Base-by-base conservation (phyloP, 208 protist genomes). In the Leptomonas pyrrhocoris region DNA sequence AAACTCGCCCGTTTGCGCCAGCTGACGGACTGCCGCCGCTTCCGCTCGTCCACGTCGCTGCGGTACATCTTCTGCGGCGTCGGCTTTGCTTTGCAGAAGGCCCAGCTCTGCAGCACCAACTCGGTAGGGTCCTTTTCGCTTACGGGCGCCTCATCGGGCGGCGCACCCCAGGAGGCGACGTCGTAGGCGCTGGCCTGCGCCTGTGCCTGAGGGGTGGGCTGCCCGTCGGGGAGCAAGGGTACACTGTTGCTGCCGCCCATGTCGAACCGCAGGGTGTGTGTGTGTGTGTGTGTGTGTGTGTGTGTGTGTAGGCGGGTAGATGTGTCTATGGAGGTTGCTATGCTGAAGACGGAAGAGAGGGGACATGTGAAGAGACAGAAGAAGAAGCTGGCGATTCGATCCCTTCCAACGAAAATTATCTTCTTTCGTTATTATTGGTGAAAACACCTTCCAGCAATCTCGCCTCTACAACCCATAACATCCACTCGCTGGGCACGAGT, bases 1-100 rank as follows among this genome's bases (percentile, higher is more conserved):
- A 95, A 97, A 65, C 86, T 93, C 2, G 87, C 74, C 5, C 94
- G 89, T 71, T 96, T 94, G 25, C 94, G 79, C 94, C 94, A 97
- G 49, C 73, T 59, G 23, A 94, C 67, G 36, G 38, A 61, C 61
- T 86, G 74, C 13, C 87, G 83, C 23, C 88, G 82, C 68, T 90
- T 81, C 43, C 80, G 79, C 74, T 95, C 90, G 64, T 94, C 93
- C 30, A 79, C 76, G 59, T 94, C 93, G 58, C 89, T 96, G 80
- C 85, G 89, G 79, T 94, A 94, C 60, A 79, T 77, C 34, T 84
- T 68, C 19, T 80, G 78, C 0, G 89, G 82, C 1, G 86, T 83
- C 2, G 83, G 85, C 68, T 96, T 97, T 0, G 92, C 86, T 51
- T 94, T 95, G 74, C 94, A 97, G 74, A 86, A 96, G 36, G 89